phyloP scores from a whole-genome alignment of 2,329 filamentous ascomycete genomes.

The Aspergillus clavatus region DNA sequence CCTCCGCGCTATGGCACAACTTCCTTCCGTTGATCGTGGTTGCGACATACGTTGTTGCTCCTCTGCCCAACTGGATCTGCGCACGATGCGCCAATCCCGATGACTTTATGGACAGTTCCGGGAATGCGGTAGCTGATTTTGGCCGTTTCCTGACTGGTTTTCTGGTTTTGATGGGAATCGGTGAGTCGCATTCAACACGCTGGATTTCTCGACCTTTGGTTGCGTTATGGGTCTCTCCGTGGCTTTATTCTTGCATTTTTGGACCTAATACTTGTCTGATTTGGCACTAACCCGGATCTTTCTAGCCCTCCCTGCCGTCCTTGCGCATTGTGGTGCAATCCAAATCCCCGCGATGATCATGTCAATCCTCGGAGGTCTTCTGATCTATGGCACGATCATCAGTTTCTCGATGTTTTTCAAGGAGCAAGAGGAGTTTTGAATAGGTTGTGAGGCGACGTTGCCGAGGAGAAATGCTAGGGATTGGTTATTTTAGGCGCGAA shows the following conservation, averaged over 20 bases:
- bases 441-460: neutral
- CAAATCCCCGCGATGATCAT: conserved; percentile 82
- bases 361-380: conserved; percentile 83
- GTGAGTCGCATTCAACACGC: conserved; percentile 51
- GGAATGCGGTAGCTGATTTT: conserved; percentile 83
- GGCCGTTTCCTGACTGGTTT: conserved; percentile 93
- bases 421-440: conserved; percentile 89
- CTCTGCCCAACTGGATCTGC: conserved; percentile 95
- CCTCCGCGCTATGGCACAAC: conserved; percentile 88
- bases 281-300: too few relatives aligned
- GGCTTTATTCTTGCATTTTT: neutral
- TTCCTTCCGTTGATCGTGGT: conserved; percentile 96
- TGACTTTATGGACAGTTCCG: conserved; percentile 85
- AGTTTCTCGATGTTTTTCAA: conserved; percentile 98
- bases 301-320: conserved; percentile 76
- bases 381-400: conserved; percentile 98
- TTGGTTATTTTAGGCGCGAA: neutral
- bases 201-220: neutral
- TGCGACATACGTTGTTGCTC: conserved; percentile 88
- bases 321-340: conserved; percentile 84
- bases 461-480: neutral
- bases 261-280: neutral
- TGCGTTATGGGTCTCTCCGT: neutral
- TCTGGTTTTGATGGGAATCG: conserved; percentile 94
- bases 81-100: conserved; percentile 81